phyloP scores from a whole-genome alignment of 2,329 filamentous ascomycete species.

The Penicillium sp. region DNA sequence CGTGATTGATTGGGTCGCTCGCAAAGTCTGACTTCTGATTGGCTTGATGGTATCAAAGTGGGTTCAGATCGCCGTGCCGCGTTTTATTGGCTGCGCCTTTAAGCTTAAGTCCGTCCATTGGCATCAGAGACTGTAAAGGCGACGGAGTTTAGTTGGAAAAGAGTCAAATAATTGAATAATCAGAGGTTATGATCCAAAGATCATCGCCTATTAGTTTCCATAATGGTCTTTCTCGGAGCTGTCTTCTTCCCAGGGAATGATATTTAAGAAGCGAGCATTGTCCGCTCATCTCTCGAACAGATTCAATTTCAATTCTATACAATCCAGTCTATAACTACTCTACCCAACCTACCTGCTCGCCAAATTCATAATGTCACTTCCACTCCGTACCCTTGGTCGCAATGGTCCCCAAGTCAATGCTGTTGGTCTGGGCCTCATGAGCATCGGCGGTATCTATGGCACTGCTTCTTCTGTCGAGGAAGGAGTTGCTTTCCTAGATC shows the following conservation, averaged over 20 bases:
- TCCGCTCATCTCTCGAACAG: neutral
- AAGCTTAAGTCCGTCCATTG: constrained; percentile 3
- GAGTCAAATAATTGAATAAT: neutral
- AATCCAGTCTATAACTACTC: too few relatives aligned
- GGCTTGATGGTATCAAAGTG: neutral
- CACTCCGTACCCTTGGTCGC: constrained; percentile 19
- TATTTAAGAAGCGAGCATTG: constrained; percentile 14
- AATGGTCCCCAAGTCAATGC: constrained; percentile 26
- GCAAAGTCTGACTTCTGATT: constrained; percentile 16
- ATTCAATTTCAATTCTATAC: neutral
- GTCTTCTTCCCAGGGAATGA: neutral
- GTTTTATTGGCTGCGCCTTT: neutral
- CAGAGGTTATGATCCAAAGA: too few relatives aligned
- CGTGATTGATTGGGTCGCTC: constrained; percentile 14
- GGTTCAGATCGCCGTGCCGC: neutral
- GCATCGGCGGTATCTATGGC: constrained; percentile 26
- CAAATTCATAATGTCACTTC: constrained; percentile 15
- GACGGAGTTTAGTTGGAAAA: neutral
- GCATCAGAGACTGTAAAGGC: neutral
- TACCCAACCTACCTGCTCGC: too few relatives aligned
- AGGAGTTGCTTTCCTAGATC: constrained; percentile 30
- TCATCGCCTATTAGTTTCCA: neutral
- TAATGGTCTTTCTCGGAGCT: neutral
- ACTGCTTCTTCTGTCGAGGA: constrained; percentile 16
- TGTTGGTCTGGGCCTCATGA: constrained; percentile 32